These are phyloP conservation scores for Thozetella sp. DNA, from an alignment of 495 filamentous ascomycete species.

Conservation along the genomic window DNA sequence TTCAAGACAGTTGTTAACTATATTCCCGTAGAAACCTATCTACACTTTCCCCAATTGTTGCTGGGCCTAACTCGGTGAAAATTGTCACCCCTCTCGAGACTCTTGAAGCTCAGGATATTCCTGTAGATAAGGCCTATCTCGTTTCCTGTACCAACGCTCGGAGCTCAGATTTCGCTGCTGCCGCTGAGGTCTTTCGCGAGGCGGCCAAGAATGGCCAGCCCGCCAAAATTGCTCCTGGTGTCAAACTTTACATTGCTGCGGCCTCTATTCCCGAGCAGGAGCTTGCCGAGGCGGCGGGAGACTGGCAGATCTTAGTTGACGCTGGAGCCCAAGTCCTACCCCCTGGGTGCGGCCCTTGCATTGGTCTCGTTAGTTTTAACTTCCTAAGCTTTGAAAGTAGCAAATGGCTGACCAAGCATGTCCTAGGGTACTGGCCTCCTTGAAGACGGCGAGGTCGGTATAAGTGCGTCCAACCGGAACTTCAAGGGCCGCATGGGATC, in stretches of 20 bases:
- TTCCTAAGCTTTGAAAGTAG: background rate
- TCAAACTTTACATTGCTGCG: slow-evolving; percentile 90
- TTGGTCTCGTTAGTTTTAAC: slow-evolving; percentile 62
- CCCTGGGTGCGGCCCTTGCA: slow-evolving; percentile 86
- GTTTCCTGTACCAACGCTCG: slow-evolving; percentile 91
- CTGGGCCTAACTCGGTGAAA: slow-evolving; percentile 93
- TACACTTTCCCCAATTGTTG: slow-evolving; percentile 81
- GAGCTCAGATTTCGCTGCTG: slow-evolving; percentile 79
- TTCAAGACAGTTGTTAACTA: background rate
- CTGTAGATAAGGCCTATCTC: slow-evolving; percentile 84
- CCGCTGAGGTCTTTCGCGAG: slow-evolving; percentile 85
- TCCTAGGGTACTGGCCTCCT: slow-evolving; percentile 67
- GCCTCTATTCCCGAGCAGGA: slow-evolving; percentile 82
- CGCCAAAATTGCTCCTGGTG: slow-evolving; percentile 76
- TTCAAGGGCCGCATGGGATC: slow-evolving; percentile 94
- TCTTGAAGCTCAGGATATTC: slow-evolving; percentile 72
- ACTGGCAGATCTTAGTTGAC: slow-evolving; percentile 84
- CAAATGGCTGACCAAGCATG: background rate
- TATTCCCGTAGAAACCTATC: slow-evolving; percentile 62
- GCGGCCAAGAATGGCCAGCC: slow-evolving; percentile 60
- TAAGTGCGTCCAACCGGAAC: slow-evolving; percentile 86
- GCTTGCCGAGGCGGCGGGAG: slow-evolving; percentile 76
- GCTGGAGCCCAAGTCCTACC: slow-evolving; percentile 78
- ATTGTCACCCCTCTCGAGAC: slow-evolving; percentile 75
- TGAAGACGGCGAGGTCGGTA: slow-evolving; percentile 86